These are phyloP conservation scores for Backusella tuberculispora DNA, from an alignment of 192 early-diverging fungal genomes.

Conservation along the genomic window DNA sequence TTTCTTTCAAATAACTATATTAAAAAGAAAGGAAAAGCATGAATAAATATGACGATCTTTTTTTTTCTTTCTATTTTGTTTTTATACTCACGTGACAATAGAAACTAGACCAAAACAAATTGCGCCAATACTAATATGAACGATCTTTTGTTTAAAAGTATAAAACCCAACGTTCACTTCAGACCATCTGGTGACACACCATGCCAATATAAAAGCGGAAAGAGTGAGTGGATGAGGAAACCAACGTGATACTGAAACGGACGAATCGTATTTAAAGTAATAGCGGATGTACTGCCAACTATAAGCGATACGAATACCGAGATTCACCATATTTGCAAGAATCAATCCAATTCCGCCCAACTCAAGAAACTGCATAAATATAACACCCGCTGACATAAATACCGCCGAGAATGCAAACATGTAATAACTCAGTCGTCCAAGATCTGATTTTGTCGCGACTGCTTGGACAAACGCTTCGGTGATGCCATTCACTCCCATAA, in stretches of 20 bases:
- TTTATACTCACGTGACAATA: slow-evolving; percentile 51
- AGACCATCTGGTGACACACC: slow-evolving; percentile 55
- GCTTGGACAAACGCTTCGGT: slow-evolving; percentile 93
- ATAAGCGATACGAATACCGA: slow-evolving; percentile 78
- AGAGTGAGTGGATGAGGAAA: slow-evolving; percentile 48
- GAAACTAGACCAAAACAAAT: slow-evolving; percentile 42
- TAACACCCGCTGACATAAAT: slow-evolving; percentile 65
- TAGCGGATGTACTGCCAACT: slow-evolving; percentile 63
- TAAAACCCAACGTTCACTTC: slow-evolving; percentile 62
- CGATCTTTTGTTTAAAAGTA: slow-evolving; percentile 46
- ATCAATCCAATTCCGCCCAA: slow-evolving; percentile 83
- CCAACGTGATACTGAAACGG: slow-evolving; percentile 42
- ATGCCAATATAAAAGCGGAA: slow-evolving; percentile 52
- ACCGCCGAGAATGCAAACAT: slow-evolving; percentile 76
- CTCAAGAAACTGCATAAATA: slow-evolving; percentile 60
- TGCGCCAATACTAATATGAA: slow-evolving; percentile 63
- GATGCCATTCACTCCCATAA: slow-evolving; percentile 96
- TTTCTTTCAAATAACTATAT: slow-evolving; percentile 32
- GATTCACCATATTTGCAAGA: slow-evolving; percentile 84
- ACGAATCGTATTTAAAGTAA: slow-evolving; percentile 56
- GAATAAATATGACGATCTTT: background rate
- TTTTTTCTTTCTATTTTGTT: background rate
- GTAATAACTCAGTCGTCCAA: slow-evolving; percentile 66
- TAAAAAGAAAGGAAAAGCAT: background rate
- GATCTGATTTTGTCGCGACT: slow-evolving; percentile 68